These are phyloP conservation scores for Juncus inflexus DNA, from an alignment of 176 grass and related monocot genomes.

Conservation along the genomic window DNA sequence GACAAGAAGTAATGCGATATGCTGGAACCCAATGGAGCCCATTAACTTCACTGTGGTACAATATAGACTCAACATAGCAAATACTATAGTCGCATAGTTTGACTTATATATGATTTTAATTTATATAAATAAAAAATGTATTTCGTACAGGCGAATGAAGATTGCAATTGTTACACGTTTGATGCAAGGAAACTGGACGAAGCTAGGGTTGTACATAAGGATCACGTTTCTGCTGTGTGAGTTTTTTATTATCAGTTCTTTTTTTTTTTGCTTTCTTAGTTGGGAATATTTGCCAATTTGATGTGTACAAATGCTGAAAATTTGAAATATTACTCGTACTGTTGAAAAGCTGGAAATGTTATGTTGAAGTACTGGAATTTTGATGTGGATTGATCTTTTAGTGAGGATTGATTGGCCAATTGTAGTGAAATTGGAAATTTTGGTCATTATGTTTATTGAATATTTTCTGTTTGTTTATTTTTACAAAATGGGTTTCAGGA, in stretches of 20 bases:
- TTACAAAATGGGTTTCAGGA: slow-evolving; percentile 48
- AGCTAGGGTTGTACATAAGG: slow-evolving; percentile 91
- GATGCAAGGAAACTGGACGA: slow-evolving; percentile 85
- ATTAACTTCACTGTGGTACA: slow-evolving; percentile 98
- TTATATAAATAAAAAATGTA: slow-evolving; percentile 19
- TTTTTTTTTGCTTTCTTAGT: slow-evolving; percentile 14
- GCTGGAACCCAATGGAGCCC: slow-evolving; percentile 96
- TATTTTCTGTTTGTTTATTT: not conserved
- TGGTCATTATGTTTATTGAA: too few relatives aligned
- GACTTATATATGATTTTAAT: slow-evolving; percentile 11
- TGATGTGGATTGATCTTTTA: too few relatives aligned
- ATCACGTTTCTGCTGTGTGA: slow-evolving; percentile 98
- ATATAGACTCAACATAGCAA: slow-evolving; percentile 11
- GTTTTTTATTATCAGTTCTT: slow-evolving; percentile 23
- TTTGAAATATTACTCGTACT: not conserved
- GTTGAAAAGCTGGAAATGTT: too few relatives aligned
- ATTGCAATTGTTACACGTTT: slow-evolving; percentile 93
- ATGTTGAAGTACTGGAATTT: too few relatives aligned
- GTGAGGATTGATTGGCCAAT: too few relatives aligned
- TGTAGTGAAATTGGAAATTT: too few relatives aligned
- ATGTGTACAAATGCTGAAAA: not conserved
- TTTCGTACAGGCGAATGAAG: slow-evolving; percentile 85
- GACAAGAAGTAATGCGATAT: slow-evolving; percentile 88
- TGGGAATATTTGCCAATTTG: slow-evolving; percentile 1
- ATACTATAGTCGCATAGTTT: not conserved